These are phyloP conservation scores for Terana coerulea DNA, from an alignment of 768 basidiomycete genomes.

Conservation along the genomic window DNA sequence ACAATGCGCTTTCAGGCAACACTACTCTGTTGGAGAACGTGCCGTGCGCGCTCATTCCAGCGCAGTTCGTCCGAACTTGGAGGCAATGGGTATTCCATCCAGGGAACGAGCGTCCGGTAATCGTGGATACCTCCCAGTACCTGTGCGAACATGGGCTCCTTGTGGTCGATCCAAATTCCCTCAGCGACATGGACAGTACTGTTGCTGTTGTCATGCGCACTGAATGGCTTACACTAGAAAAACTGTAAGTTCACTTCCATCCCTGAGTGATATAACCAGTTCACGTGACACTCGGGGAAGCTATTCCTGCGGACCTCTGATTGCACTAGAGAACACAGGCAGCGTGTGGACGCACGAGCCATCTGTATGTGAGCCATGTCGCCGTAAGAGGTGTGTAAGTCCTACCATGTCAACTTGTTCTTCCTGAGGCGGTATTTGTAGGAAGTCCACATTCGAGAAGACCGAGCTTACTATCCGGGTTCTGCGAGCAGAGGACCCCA, in stretches of 20 bases:
- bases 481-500: conserved; percentile 29
- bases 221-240: conserved; percentile 63
- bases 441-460: conserved; percentile 53
- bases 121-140: conserved; percentile 57
- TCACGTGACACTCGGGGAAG: conserved; percentile 28
- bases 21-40: conserved; percentile 43
- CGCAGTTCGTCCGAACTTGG: conserved; percentile 66
- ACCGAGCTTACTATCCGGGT: conserved; percentile 62
- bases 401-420: not conserved
- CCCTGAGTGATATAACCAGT: not conserved
- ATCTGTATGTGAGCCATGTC: conserved; percentile 58
- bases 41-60: conserved; percentile 55
- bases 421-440: conserved; percentile 17
- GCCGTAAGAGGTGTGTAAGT: conserved; percentile 47
- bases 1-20: conserved; percentile 46
- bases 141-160: conserved; percentile 67
- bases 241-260: conserved; percentile 42
- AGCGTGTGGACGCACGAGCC: conserved; percentile 42
- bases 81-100: conserved; percentile 63
- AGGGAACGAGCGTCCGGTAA: conserved; percentile 53
- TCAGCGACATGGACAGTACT: conserved; percentile 53
- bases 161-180: conserved; percentile 60
- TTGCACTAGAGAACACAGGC: conserved; percentile 39
- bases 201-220: conserved; percentile 52
- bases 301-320: conserved; percentile 54